Percentiles rank a stretch among this genome's conserved stretches.
Conservation (phyloP, 2,329 filamentous ascomycete species). For the Pyrenochaeta sp. region DNA sequence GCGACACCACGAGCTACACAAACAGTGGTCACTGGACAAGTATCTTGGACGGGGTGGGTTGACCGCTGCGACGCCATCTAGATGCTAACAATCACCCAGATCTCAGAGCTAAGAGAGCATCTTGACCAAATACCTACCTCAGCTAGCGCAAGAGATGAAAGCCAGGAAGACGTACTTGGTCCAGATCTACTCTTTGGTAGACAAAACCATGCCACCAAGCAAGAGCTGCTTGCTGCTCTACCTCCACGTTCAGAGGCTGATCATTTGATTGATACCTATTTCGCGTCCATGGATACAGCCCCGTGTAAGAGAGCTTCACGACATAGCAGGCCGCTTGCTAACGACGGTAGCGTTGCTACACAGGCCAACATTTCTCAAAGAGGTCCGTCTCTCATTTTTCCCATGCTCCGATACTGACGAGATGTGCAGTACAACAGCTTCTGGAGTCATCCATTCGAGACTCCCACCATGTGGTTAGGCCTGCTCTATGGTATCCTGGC, state of each 20-base stretch:
- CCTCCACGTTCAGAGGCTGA: constrained; percentile 37
- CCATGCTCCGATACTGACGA: constrained; percentile 8
- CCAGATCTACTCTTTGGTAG: constrained; percentile 43
- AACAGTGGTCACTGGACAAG: constrained; percentile 49
- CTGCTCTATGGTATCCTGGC: constrained; percentile 54
- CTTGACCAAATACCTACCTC: constrained; percentile 41
- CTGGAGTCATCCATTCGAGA: constrained; percentile 51
- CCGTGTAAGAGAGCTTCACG: constrained; percentile 25
- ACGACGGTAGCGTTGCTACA: constrained; percentile 36
- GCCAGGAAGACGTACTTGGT: constrained; percentile 24
- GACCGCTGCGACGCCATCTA: not conserved
- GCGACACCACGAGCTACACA: constrained; percentile 41
- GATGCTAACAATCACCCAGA: constrained; percentile 23
- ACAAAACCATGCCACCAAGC: constrained; percentile 35
- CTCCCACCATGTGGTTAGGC: constrained; percentile 55
- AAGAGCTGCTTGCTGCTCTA: constrained; percentile 41
- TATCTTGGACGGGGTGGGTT: constrained; percentile 45
- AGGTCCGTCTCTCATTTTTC: constrained; percentile 18
- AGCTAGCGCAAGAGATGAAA: constrained; percentile 22
- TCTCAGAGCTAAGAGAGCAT: constrained; percentile 43
- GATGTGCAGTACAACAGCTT: constrained; percentile 52
- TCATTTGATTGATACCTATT: constrained; percentile 34
- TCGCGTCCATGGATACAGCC: constrained; percentile 37
- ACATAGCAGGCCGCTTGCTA: not conserved
- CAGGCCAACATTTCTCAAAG: constrained; percentile 38